A percentile compares a stretch with the other conserved stretches of the same genome.
These are phyloP conservation scores for Colletotrichum magnum DNA, from an alignment of 2,329 filamentous ascomycete species.

Conservation along the genomic window DNA sequence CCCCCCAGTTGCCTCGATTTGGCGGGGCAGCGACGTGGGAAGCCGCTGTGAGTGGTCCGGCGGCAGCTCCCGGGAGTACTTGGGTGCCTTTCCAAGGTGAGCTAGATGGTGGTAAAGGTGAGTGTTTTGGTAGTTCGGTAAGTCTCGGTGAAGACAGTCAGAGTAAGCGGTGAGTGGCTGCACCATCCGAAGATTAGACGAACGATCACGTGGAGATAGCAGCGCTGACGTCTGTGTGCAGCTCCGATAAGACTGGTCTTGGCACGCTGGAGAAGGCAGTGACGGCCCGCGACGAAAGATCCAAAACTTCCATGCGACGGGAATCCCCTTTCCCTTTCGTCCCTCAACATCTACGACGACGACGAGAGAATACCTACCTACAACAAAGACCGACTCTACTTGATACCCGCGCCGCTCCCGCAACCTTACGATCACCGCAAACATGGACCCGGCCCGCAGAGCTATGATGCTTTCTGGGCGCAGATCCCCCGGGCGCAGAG, in stretches of 20 bases:
- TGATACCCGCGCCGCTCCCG: neutral
- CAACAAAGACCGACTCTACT: neutral
- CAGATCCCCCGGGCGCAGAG: slow-evolving; percentile 55
- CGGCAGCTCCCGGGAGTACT: neutral
- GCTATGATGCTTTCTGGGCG: slow-evolving; percentile 66
- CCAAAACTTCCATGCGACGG: neutral
- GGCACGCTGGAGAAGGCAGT: neutral
- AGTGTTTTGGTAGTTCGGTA: neutral
- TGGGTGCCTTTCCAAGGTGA: neutral
- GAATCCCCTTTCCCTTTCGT: neutral
- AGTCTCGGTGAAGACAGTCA: neutral
- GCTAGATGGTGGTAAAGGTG: neutral
- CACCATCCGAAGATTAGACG: neutral
- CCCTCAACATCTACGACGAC: slow-evolving; percentile 5
- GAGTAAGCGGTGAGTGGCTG: neutral
- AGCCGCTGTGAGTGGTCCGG: slow-evolving; percentile 4
- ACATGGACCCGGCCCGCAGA: slow-evolving; percentile 69
- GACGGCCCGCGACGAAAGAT: slow-evolving; percentile 1
- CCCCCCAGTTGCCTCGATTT: neutral
- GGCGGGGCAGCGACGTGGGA: neutral
- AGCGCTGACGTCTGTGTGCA: slow-evolving; percentile 15
- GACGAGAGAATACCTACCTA: neutral
- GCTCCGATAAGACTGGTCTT: slow-evolving; percentile 2
- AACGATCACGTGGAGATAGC: slow-evolving; percentile 4
- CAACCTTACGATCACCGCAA: slow-evolving; percentile 37